Evolutionary conservation across 768 basidiomycete genomes (phyloP), one percentile per base, ranked within the genome.

Genomic region (Kwoniella botswanensis): DNA sequence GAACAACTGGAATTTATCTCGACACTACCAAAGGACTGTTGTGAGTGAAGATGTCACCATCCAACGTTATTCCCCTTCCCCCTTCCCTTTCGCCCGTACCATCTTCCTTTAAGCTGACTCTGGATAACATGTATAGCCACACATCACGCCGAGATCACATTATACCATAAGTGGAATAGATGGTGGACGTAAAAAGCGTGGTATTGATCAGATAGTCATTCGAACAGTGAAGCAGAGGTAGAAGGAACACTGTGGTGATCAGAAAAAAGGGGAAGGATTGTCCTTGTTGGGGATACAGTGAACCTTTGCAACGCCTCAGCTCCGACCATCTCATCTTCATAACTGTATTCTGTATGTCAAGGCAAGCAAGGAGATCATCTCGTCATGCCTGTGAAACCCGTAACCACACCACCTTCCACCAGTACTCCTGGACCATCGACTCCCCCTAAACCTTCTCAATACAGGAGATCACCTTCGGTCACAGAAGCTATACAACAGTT

Each of bases 401-500:
- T 41, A 6, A 24, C 22, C 9, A 22, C 24, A 29, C 63, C 63
- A 15, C 9, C 53, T 53, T 22, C 43, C 21, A 21, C 43, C n/a
- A n/a, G 13, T 21, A 26, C 9, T 17, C 22, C 4, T 65, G 53
- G 64, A n/a, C 54, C 54, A 41, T 57, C 63, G 12, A 66, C 64
- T 15, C 50, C 62, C 52, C 52, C 46, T 24, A 9, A 18, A 50
- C 4, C 13, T 9, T 21, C 59, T 12, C 13, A 11, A 15, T 65
- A 53, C 52, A 50, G 41, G 26, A 56, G 70, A 22, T 65, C 70
- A 24, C 50, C 70, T 7, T 71, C 70, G 12, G 70, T 71, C 4
- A 60, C 70, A 17, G 70, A 65, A 29, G 58, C 65, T 24, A 65
- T 71, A 42, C 65, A 66, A 29, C n/a, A 65, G 18, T 71, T 53